A percentile compares a stretch with the other conserved stretches of the same genome.
Evolutionary conservation across 345 rosid genomes (phyloP).

Genomic region (Eutrema japonicum): DNA sequence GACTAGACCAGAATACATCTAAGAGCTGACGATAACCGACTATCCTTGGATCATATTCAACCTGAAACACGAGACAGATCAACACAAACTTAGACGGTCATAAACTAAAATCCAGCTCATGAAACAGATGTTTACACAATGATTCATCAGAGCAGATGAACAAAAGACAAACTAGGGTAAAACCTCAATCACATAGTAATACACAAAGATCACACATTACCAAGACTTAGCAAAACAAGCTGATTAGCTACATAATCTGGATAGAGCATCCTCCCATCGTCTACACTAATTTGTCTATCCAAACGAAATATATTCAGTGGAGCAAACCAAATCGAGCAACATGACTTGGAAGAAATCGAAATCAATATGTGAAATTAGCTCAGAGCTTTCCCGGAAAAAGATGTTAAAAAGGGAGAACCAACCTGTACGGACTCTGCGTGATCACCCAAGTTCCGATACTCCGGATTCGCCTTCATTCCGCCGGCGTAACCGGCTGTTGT

Average conservation of each 20-base stretch:
- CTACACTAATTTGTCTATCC: background rate
- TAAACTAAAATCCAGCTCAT: slow-evolving; percentile 14
- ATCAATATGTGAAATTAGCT: background rate
- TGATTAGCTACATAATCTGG: slow-evolving; percentile 4
- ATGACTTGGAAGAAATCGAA: background rate
- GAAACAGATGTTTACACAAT: background rate
- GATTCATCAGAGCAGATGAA: background rate
- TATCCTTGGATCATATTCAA: slow-evolving; percentile 79
- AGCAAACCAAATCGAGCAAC: slow-evolving; percentile 10
- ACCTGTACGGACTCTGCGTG: slow-evolving; percentile 96
- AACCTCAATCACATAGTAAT: background rate
- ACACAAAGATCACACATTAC: slow-evolving; percentile 3
- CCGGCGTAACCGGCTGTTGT: slow-evolving; percentile 79
- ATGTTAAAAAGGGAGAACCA: background rate
- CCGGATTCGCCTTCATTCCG: slow-evolving; percentile 77
- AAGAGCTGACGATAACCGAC: slow-evolving; percentile 69
- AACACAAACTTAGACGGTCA: slow-evolving; percentile 1
- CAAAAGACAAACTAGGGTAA: background rate
- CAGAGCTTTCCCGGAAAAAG: background rate
- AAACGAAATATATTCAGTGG: background rate
- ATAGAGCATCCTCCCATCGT: background rate
- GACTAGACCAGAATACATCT: slow-evolving; percentile 91
- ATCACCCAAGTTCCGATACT: slow-evolving; percentile 74
- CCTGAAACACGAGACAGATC: slow-evolving; percentile 47
- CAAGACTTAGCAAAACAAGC: slow-evolving; percentile 11